A percentile compares a stretch with the other conserved stretches of the same genome.
These are phyloP conservation scores for Cytospora schulzeri DNA, from an alignment of 2,329 filamentous ascomycete species.

Conservation along the genomic window DNA sequence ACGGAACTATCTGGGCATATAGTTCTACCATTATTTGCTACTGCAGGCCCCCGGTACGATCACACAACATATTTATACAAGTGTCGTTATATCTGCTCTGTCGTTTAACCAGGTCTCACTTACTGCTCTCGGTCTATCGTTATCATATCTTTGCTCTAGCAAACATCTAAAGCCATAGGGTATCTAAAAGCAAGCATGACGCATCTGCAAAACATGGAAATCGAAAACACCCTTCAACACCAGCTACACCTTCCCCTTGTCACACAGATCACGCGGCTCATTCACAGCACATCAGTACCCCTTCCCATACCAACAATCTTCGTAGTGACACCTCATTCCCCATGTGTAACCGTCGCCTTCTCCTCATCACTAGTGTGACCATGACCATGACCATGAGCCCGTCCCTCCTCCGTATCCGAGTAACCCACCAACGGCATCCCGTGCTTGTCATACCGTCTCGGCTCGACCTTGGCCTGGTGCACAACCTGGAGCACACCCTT, in stretches of 20 bases:
- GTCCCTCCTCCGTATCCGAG: constrained; percentile 38
- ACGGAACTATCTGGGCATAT: too few relatives aligned
- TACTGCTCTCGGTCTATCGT: not conserved
- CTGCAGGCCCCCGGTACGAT: too few relatives aligned
- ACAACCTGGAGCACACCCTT: constrained; percentile 46
- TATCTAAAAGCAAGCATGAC: not conserved
- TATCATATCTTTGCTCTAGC: not conserved
- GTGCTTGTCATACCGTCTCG: constrained; percentile 59
- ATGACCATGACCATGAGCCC: not conserved
- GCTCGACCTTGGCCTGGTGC: constrained; percentile 48
- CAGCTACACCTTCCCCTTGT: not conserved
- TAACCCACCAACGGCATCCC: constrained; percentile 57
- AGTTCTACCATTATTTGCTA: too few relatives aligned
- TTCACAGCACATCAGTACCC: not conserved
- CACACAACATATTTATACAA: too few relatives aligned
- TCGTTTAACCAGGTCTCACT: not conserved
- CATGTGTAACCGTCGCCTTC: not conserved
- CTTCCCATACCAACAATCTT: not conserved
- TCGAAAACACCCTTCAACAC: not conserved
- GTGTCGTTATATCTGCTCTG: not conserved
- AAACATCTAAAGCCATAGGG: not conserved
- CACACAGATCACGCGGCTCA: not conserved
- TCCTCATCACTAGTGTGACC: constrained; percentile 7
- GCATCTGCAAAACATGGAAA: not conserved
- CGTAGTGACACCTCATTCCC: not conserved